Percentiles rank a stretch among this genome's conserved stretches.
These are phyloP conservation scores for Polygonum aviculare DNA, from an alignment of 148 eudicot genomes.

Conservation along the genomic window DNA sequence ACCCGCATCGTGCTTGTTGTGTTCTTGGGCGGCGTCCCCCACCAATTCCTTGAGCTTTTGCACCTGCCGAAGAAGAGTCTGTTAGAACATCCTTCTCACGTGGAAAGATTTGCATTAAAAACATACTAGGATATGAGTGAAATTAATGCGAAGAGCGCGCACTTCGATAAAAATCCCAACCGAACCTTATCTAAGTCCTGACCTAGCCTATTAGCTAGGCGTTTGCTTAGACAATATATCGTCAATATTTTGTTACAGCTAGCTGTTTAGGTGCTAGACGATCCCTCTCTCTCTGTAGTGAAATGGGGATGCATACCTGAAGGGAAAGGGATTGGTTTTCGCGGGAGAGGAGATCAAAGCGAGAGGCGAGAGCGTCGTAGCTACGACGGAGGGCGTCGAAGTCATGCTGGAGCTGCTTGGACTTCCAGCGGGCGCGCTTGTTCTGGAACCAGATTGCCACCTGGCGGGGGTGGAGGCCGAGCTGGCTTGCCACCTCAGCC, in stretches of 20 bases:
- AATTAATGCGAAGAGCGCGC: no score
- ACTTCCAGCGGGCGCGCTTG: constrained; percentile 61
- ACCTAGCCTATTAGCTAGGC: no score
- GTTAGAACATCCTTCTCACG: no score
- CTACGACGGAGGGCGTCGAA: constrained; percentile 26
- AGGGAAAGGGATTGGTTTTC: constrained; percentile 38
- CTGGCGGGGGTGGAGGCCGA: constrained; percentile 54
- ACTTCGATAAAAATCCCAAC: no score
- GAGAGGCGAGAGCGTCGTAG: constrained; percentile 37
- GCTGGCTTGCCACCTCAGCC: constrained; percentile 47
- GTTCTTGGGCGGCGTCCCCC: constrained; percentile 13
- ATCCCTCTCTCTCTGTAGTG: no score
- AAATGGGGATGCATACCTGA: constrained; percentile 24
- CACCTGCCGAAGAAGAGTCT: no score
- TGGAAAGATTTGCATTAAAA: no score
- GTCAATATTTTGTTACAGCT: no score
- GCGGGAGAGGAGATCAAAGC: constrained; percentile 33
- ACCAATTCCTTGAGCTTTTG: constrained; percentile 34
- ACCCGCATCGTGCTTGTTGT: not conserved
- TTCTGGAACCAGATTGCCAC: constrained; percentile 84
- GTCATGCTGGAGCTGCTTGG: constrained; percentile 53
- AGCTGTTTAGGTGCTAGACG: no score
- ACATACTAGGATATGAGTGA: no score
- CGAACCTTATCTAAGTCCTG: no score
- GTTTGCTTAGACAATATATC: no score